phyloP scores from a whole-genome alignment of 768 basidiomycete genomes.

The Guyanaporus albipodus region DNA sequence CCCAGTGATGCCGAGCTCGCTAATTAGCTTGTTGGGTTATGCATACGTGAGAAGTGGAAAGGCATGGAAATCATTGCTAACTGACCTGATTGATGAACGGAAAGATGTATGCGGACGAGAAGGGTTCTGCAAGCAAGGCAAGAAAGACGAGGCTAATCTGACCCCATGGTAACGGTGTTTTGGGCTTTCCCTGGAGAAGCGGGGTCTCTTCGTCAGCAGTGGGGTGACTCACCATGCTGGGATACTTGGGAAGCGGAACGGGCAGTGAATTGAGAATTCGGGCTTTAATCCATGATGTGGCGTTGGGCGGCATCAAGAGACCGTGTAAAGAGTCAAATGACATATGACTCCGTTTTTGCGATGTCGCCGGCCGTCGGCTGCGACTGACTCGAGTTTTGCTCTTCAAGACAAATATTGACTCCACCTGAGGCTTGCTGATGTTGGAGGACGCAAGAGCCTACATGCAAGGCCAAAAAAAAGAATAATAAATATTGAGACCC shows the following conservation, averaged over 20 bases:
- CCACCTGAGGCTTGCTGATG: too few species aligned
- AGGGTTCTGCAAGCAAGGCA: neutral
- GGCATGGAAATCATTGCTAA: neutral
- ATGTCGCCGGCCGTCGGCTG: too few species aligned
- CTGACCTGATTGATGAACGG: neutral
- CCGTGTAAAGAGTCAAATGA: too few species aligned
- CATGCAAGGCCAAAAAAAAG: too few species aligned
- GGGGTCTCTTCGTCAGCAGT: neutral
- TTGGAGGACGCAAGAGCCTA: neutral
- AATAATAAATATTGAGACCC: conserved; percentile 40
- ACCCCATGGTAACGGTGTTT: neutral
- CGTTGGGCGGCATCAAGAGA: too few species aligned
- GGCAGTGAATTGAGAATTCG: too few species aligned
- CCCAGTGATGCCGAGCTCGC: neutral
- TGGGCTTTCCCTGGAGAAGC: neutral
- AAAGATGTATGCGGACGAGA: neutral
- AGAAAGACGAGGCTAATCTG: neutral
- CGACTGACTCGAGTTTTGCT: too few species aligned
- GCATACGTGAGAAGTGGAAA: neutral
- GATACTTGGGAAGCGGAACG: too few species aligned
- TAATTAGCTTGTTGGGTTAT: neutral
- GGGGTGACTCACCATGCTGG: too few species aligned
- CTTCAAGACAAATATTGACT: too few species aligned
- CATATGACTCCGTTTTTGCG: too few species aligned
- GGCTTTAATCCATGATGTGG: too few species aligned